Evolutionary conservation across 768 basidiomycete species (phyloP).

Genomic region (Kwoniella pini): DNA sequence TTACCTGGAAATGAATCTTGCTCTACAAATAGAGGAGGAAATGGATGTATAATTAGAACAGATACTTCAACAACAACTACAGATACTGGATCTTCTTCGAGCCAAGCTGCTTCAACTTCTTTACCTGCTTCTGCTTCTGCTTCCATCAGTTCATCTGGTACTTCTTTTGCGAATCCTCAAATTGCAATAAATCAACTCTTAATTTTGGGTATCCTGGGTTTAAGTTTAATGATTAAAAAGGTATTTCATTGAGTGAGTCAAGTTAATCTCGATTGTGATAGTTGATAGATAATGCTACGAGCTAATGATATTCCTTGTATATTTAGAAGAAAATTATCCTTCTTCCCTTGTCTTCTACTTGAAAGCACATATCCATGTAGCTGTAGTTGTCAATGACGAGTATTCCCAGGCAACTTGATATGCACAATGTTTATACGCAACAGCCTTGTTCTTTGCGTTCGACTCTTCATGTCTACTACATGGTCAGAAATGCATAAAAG

Average conservation of each 20-base stretch:
- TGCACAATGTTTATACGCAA: too few relatives aligned
- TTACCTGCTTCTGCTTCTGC: background rate
- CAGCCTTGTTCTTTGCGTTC: too few relatives aligned
- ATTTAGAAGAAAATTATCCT: too few relatives aligned
- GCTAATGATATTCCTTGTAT: too few relatives aligned
- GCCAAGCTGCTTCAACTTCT: background rate
- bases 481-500: too few relatives aligned
- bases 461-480: too few relatives aligned
- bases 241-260: background rate
- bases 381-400: too few relatives aligned
- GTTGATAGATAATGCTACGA: too few relatives aligned
- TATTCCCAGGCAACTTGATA: too few relatives aligned
- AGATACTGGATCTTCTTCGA: background rate
- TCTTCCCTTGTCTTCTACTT: too few relatives aligned
- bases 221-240: background rate
- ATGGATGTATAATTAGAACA: constrained; percentile 1
- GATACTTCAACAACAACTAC: background rate
- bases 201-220: background rate
- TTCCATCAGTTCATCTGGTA: background rate
- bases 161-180: background rate
- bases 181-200: background rate
- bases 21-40: background rate
- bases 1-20: constrained; percentile 3
- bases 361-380: too few relatives aligned
- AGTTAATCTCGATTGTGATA: too few relatives aligned